A percentile compares a stretch with the other conserved stretches of the same genome.
Conservation (phyloP, 2,329 filamentous ascomycete species). For the Seiridium cupressi region DNA sequence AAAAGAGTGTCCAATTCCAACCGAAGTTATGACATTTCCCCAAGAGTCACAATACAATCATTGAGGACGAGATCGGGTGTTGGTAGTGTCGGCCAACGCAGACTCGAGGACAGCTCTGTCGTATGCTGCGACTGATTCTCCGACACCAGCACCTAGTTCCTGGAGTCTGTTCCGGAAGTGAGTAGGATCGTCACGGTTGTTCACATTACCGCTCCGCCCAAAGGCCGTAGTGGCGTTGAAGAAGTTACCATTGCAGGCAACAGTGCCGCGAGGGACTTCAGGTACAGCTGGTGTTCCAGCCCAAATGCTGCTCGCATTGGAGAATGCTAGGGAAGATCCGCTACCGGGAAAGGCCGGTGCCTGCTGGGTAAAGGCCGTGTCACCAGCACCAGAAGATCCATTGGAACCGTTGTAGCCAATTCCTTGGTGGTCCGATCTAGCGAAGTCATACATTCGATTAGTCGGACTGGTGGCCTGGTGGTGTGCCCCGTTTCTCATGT, state of each 20-base stretch:
- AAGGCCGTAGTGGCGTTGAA: constrained; percentile 25
- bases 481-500: not conserved
- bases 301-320: constrained; percentile 37
- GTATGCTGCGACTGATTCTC: constrained; percentile 18
- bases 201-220: constrained; percentile 20
- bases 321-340: not conserved
- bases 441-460: not conserved
- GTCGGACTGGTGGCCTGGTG: not conserved
- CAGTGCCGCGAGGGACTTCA: constrained; percentile 14
- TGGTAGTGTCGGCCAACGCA: constrained; percentile 19
- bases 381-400: not conserved
- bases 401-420: not conserved
- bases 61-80: constrained; percentile 6
- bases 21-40: no score
- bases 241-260: constrained; percentile 23
- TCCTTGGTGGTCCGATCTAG: not conserved
- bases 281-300: constrained; percentile 38
- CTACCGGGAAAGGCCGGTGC: not conserved
- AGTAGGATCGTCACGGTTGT: constrained; percentile 21
- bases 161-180: constrained; percentile 26
- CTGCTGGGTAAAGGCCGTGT: not conserved
- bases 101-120: constrained; percentile 22
- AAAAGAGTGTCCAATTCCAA: no score
- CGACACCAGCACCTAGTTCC: constrained; percentile 16
- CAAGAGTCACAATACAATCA: not conserved